Conservation (phyloP, 2,329 filamentous ascomycete genomes). For the Hortaea werneckii region DNA sequence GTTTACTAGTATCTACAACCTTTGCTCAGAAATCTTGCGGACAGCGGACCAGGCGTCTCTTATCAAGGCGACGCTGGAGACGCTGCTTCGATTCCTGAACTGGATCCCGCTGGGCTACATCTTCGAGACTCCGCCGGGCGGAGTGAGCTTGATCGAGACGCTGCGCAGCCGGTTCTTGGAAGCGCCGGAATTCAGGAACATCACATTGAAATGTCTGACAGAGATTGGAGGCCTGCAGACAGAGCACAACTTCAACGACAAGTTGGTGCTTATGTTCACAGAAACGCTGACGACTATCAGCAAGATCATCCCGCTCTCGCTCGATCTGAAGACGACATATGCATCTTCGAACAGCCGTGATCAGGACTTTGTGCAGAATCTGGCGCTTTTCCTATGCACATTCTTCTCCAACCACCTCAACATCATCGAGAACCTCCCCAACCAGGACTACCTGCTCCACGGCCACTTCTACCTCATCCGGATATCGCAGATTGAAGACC, state of each 20-base stretch:
- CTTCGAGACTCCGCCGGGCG: slow-evolving; percentile 70
- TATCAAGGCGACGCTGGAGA: slow-evolving; percentile 94
- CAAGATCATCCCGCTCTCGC: slow-evolving; percentile 78
- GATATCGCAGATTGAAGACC: slow-evolving; percentile 96
- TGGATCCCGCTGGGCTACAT: slow-evolving; percentile 99
- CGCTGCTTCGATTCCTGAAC: slow-evolving; percentile 89
- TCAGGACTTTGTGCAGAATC: slow-evolving; percentile 94
- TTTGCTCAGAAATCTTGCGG: slow-evolving; percentile 89
- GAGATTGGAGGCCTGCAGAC: slow-evolving; percentile 94
- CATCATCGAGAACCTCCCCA: slow-evolving; percentile 91
- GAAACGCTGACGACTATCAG: slow-evolving; percentile 88
- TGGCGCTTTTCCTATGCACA: slow-evolving; percentile 91
- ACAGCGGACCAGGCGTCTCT: slow-evolving; percentile 80
- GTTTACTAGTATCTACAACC: slow-evolving; percentile 95
- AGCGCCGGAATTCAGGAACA: slow-evolving; percentile 88
- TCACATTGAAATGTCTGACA: slow-evolving; percentile 91
- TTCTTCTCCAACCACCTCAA: slow-evolving; percentile 91
- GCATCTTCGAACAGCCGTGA: slow-evolving; percentile 83
- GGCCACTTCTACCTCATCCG: slow-evolving; percentile 97
- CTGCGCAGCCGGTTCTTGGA: slow-evolving; percentile 86
- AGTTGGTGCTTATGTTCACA: slow-evolving; percentile 96
- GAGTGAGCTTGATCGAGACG: slow-evolving; percentile 70
- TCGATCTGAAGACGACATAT: slow-evolving; percentile 88
- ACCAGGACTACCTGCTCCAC: slow-evolving; percentile 87
- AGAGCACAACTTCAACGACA: slow-evolving; percentile 80